A percentile compares a stretch with the other conserved stretches of the same genome.
These are phyloP conservation scores for apple (Malus domestica) DNA, from an alignment of 306 rosid genomes.

Conservation along the genomic window ASM211411v1 NC_041801.1:10400001-10400500, in stretches of 20 bases:
- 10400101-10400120: slow-evolving; percentile 50
- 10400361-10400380: neutral
- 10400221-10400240: neutral
- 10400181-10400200: neutral
- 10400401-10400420: neutral
- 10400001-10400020: slow-evolving; percentile 28
- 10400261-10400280: slow-evolving; percentile 60
- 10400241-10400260: slow-evolving; percentile 63
- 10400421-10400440: too few species aligned
- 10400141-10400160: neutral
- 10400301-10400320: slow-evolving; percentile 93
- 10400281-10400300: slow-evolving; percentile 44
- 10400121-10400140: slow-evolving; percentile 53
- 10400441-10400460: slow-evolving; percentile 58
- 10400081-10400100: slow-evolving; percentile 60
- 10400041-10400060: slow-evolving; percentile 38
- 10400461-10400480: slow-evolving; percentile 81
- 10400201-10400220: neutral
- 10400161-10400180: neutral
- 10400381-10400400: neutral
- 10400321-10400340: slow-evolving; percentile 70
- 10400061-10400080: slow-evolving; percentile 90
- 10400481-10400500: slow-evolving; percentile 84
- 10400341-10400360: slow-evolving; percentile 82
- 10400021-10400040: slow-evolving; percentile 51